Conservation (phyloP, 116 monocot genomes). For the Iris pallida region DNA sequence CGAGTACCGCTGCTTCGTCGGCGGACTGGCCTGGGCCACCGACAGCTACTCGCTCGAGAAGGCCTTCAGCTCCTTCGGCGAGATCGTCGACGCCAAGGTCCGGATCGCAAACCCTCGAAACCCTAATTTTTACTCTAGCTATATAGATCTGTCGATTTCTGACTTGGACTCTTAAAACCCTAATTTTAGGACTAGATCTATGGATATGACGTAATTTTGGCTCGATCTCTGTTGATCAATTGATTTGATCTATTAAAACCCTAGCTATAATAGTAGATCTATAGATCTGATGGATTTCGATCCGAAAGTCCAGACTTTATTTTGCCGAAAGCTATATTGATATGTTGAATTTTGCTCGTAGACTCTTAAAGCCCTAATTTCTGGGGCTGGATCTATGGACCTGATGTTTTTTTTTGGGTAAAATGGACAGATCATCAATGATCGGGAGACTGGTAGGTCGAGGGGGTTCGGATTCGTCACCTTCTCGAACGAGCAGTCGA, state of each 20-base stretch:
- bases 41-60: constrained; percentile 57
- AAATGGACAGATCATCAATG: constrained; percentile 59
- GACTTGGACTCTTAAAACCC: neutral
- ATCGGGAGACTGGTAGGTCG: constrained; percentile 71
- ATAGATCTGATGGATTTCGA: neutral
- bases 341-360: neutral
- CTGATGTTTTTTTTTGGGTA: no score
- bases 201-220: neutral
- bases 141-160: no score
- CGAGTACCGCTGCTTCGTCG: constrained; percentile 77
- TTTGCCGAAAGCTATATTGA: neutral
- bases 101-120: neutral
- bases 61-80: constrained; percentile 73
- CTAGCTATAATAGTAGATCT: neutral
- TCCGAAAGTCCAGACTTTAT: no score
- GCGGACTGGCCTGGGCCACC: constrained; percentile 81
- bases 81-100: constrained; percentile 78
- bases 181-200: neutral
- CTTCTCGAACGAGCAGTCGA: constrained; percentile 51
- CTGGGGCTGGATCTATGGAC: neutral
- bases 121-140: neutral
- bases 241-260: no score
- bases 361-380: constrained; percentile 9
- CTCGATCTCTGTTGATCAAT: no score
- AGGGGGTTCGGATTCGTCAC: constrained; percentile 87